Percentiles rank a stretch among this genome's conserved stretches.
phyloP scores from a whole-genome alignment of 352 stramenopile species.

The Pseudoperonospora humuli region DNA sequence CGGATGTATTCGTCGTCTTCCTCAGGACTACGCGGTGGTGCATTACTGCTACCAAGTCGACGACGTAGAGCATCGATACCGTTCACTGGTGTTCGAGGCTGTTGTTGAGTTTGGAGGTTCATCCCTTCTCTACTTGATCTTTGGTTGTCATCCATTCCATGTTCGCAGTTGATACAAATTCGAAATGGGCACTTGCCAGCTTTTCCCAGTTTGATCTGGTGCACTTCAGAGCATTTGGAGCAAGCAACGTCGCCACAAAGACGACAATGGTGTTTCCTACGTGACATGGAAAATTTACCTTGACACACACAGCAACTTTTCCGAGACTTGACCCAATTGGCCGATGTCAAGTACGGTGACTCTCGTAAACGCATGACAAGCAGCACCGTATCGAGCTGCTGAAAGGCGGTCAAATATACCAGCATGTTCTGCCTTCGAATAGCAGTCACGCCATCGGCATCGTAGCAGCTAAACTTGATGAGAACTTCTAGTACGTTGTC shows the following conservation, averaged over 20 bases:
- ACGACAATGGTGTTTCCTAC: conserved; percentile 64
- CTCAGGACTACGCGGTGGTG: conserved; percentile 5
- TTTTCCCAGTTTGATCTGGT: conserved; percentile 51
- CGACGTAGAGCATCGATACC: conserved; percentile 15
- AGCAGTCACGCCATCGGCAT: conserved; percentile 31
- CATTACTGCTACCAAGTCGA: conserved; percentile 15
- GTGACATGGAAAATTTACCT: conserved; percentile 46
- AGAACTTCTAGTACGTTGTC: conserved; percentile 50
- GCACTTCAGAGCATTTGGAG: conserved; percentile 60
- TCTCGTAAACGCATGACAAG: conserved; percentile 51
- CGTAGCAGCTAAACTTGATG: conserved; percentile 59
- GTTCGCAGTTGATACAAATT: conserved; percentile 48
- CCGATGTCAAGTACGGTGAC: conserved; percentile 46
- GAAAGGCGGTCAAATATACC: conserved; percentile 38
- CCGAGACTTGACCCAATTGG: conserved; percentile 50
- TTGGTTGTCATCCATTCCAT: conserved; percentile 25
- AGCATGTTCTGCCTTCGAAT: conserved; percentile 43
- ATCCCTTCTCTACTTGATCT: conserved; percentile 15
- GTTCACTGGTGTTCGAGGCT: conserved; percentile 14
- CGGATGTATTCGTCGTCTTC: conserved; percentile 24
- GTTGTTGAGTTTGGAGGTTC: conserved; percentile 13
- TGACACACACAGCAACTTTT: conserved; percentile 56
- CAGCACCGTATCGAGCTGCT: conserved; percentile 41
- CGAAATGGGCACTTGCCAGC: conserved; percentile 47
- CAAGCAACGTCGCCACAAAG: conserved; percentile 66